A percentile compares a stretch with the other conserved stretches of the same genome.
Conservation (phyloP, 208 protist species). For the Trypanosomatidae sp. region DNA sequence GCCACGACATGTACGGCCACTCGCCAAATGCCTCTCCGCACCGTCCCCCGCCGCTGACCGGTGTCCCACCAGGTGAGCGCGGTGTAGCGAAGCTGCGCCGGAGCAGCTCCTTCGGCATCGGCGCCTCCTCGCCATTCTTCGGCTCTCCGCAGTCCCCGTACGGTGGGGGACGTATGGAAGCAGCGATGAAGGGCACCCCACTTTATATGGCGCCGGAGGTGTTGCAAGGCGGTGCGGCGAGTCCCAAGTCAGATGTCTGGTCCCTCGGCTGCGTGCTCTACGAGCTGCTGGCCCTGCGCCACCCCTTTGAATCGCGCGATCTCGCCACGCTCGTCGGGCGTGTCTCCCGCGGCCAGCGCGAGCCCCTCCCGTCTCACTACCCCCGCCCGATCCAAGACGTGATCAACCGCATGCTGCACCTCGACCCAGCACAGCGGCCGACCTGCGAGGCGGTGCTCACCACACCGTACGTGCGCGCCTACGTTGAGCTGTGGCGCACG, state of each 20-base stretch:
- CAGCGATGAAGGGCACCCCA: conserved; percentile 91
- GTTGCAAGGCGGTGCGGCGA: conserved; percentile 66
- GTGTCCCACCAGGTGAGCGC: no score
- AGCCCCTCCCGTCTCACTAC: conserved; percentile 77
- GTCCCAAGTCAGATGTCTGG: conserved; percentile 87
- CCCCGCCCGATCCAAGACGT: conserved; percentile 46
- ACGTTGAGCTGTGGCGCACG: conserved; percentile 35
- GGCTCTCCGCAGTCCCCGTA: neutral
- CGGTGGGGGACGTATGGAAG: conserved; percentile 12
- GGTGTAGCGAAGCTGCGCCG: no score
- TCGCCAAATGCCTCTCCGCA: no score
- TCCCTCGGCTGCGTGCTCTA: conserved; percentile 92
- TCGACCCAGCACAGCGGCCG: conserved; percentile 51
- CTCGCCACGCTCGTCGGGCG: conserved; percentile 73
- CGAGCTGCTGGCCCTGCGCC: conserved; percentile 82
- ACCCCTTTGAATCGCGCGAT: conserved; percentile 84
- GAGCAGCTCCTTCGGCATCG: no score
- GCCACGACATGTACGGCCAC: no score
- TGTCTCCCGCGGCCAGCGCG: conserved; percentile 64
- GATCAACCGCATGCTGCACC: conserved; percentile 61
- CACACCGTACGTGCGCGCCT: conserved; percentile 52
- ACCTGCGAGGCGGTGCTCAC: conserved; percentile 69
- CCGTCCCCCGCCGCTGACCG: no score
- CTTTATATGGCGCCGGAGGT: conserved; percentile 96
- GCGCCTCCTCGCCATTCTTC: neutral